A percentile compares a stretch with the other conserved stretches of the same genome.
Conservation (phyloP, 1,139 yeast genomes). For the Protomyces arabidopsidicola region DNA sequence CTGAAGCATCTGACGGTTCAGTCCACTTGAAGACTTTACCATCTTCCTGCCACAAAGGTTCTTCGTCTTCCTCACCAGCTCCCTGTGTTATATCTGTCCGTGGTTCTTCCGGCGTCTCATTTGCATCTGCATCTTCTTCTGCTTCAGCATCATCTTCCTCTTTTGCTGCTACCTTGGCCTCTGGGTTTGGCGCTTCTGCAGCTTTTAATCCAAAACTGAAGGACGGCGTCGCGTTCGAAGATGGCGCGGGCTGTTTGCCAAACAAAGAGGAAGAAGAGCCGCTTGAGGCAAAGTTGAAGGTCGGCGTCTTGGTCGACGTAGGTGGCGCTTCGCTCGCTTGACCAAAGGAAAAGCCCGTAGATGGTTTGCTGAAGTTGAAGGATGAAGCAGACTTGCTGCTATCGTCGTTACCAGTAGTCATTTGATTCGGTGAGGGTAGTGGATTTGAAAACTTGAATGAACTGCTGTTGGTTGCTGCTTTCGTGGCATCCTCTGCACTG, state of each 20-base stretch:
- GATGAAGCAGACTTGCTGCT: conserved; percentile 3
- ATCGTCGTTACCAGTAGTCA: neutral
- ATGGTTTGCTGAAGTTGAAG: conserved; percentile 3
- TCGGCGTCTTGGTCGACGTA: conserved; percentile 1
- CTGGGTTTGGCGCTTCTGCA: neutral
- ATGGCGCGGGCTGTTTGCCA: conserved; percentile 1
- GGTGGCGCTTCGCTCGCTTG: conserved; percentile 5
- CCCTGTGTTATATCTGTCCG: conserved; percentile 43
- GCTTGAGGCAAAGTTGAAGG: conserved; percentile 9
- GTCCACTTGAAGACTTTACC: conserved; percentile 55
- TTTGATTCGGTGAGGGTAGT: conserved; percentile 19
- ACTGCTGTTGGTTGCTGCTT: neutral
- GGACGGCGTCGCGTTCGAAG: conserved; percentile 4
- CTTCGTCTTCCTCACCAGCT: conserved; percentile 87
- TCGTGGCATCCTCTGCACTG: neutral
- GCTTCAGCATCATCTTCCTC: conserved; percentile 4
- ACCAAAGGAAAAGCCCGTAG: conserved; percentile 13
- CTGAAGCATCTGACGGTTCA: conserved; percentile 38
- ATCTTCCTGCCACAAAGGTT: conserved; percentile 56
- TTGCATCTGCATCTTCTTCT: conserved; percentile 5
- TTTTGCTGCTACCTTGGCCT: conserved; percentile 30
- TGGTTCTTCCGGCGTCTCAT: conserved; percentile 25
- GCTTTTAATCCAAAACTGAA: conserved; percentile 8
- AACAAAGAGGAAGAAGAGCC: conserved; percentile 9
- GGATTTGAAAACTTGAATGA: conserved; percentile 27